Evolutionary conservation across 2,329 filamentous ascomycete genomes (phyloP).

Genomic region (Talaromyces pinophilus): DNA sequence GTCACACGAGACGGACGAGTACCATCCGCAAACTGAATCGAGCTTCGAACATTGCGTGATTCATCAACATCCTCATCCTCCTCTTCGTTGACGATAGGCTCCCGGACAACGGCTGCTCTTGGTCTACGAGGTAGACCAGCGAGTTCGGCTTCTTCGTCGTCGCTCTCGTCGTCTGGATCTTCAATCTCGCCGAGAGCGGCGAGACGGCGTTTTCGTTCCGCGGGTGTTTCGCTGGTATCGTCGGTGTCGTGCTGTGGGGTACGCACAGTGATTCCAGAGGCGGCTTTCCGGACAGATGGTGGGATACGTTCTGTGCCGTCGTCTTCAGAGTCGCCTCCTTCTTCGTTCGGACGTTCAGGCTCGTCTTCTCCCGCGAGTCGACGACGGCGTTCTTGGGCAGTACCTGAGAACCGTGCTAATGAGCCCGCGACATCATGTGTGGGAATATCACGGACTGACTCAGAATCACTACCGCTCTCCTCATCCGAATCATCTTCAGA

Average conservation of each 20-base stretch:
- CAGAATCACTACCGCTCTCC: constrained; percentile 19
- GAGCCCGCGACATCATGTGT: constrained; percentile 34
- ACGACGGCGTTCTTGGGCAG: constrained; percentile 42
- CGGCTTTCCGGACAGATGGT: constrained; percentile 26
- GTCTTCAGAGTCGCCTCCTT: constrained; percentile 41
- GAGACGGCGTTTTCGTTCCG: constrained; percentile 49
- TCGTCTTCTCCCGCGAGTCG: constrained; percentile 34
- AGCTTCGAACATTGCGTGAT: constrained; percentile 24
- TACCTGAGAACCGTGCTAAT: constrained; percentile 19
- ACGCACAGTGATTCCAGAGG: constrained; percentile 17
- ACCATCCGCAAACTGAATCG: constrained; percentile 22
- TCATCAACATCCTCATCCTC: constrained; percentile 14
- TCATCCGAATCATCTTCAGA: constrained; percentile 15
- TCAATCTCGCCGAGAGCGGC: constrained; percentile 44
- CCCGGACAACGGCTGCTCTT: constrained; percentile 19
- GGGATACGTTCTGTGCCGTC: constrained; percentile 47
- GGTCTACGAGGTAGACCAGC: constrained; percentile 20
- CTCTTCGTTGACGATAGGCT: constrained; percentile 13
- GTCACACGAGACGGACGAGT: constrained; percentile 19
- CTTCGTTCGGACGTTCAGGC: constrained; percentile 15
- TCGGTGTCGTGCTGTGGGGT: neutral
- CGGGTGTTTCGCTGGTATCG: constrained; percentile 40
- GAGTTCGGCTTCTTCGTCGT: constrained; percentile 26
- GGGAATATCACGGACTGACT: constrained; percentile 29
- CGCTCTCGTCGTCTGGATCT: constrained; percentile 31